These are phyloP conservation scores for Handroanthus guayacan DNA, from an alignment of 257 asterid genomes.

Conservation along the genomic window DNA sequence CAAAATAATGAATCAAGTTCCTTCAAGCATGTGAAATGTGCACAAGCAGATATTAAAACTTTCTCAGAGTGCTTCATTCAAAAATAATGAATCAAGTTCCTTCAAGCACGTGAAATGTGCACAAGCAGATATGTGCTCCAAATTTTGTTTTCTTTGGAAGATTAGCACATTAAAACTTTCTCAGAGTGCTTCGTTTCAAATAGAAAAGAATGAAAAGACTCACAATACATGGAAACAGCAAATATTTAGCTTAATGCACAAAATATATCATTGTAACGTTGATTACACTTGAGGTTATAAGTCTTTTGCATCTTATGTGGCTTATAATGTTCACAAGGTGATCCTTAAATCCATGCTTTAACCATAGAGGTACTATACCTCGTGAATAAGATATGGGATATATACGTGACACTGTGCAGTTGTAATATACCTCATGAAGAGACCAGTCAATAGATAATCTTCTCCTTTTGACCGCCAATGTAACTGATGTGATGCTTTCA, in stretches of 20 bases:
- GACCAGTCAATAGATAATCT: slow-evolving; percentile 84
- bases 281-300: slow-evolving; percentile 19
- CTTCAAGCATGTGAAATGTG: slow-evolving; percentile 19
- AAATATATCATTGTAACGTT: background rate
- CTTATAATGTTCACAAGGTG: background rate
- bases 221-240: background rate
- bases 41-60: background rate
- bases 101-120: slow-evolving; percentile 14
- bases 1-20: background rate
- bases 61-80: background rate
- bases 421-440: slow-evolving; percentile 74
- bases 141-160: too few relatives aligned
- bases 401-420: slow-evolving; percentile 23
- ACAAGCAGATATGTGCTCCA: too few relatives aligned
- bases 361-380: background rate
- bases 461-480: slow-evolving; percentile 98
- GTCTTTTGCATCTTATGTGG: slow-evolving; percentile 4
- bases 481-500: slow-evolving; percentile 96
- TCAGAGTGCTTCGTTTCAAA: too few relatives aligned
- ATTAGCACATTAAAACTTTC: too few relatives aligned
- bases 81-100: background rate
- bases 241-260: background rate
- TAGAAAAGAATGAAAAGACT: slow-evolving; percentile 9
- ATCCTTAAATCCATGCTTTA: background rate
- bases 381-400: slow-evolving; percentile 23